phyloP scores from a whole-genome alignment of 2,329 filamentous ascomycete species.

The Verruconis gallopava region DNA sequence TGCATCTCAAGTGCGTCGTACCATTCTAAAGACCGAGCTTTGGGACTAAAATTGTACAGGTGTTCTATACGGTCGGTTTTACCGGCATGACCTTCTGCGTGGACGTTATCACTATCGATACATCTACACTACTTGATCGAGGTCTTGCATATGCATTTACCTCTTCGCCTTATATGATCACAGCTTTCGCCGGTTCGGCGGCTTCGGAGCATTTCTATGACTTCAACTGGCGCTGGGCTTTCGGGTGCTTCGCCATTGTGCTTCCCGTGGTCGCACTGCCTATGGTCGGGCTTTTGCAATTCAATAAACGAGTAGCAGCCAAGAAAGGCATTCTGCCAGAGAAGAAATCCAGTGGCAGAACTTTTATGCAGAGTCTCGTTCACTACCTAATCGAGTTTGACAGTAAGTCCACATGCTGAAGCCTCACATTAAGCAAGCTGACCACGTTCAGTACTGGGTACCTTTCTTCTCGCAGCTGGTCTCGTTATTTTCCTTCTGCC shows the following conservation, averaged over 20 bases:
- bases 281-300: slow-evolving; percentile 36
- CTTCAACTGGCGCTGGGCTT: slow-evolving; percentile 54
- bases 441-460: too few relatives aligned
- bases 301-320: slow-evolving; percentile 29
- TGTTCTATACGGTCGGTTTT: slow-evolving; percentile 51
- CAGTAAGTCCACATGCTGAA: too few relatives aligned
- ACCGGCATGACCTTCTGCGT: slow-evolving; percentile 48
- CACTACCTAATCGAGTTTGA: slow-evolving; percentile 52
- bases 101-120: slow-evolving; percentile 54
- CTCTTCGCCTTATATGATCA: slow-evolving; percentile 52
- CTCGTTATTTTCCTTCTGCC: slow-evolving; percentile 56
- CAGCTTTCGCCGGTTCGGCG: slow-evolving; percentile 48
- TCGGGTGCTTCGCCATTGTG: slow-evolving; percentile 53
- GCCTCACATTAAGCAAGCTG: too few relatives aligned
- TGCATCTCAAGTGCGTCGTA: slow-evolving; percentile 52
- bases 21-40: slow-evolving; percentile 39
- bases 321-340: slow-evolving; percentile 39
- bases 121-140: slow-evolving; percentile 50
- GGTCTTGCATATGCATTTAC: slow-evolving; percentile 51
- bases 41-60: slow-evolving; percentile 43
- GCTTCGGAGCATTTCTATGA: slow-evolving; percentile 43
- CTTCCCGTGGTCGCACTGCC: slow-evolving; percentile 48
- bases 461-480: slow-evolving; percentile 46
- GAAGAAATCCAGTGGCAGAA: slow-evolving; percentile 33
- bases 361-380: slow-evolving; percentile 31